Conservation (phyloP, 139 green algal species). For the Edaphochlamys debaryana region DNA sequence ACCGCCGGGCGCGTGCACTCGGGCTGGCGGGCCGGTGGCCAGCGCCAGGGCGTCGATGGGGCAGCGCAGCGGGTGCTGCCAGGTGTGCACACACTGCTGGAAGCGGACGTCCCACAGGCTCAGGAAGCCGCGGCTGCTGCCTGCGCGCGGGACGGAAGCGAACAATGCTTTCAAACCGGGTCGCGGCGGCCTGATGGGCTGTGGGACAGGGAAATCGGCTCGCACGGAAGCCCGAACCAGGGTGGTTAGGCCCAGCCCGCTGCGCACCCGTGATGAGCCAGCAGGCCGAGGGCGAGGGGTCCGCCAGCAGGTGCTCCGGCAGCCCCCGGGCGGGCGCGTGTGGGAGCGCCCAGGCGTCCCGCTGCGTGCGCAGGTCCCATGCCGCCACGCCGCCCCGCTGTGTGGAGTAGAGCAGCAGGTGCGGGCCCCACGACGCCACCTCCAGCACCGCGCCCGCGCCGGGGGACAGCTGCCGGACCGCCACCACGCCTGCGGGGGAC, state of each 20-base stretch:
- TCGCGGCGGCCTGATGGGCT: too few species aligned
- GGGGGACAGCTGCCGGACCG: constrained; percentile 51
- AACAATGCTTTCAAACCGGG: too few species aligned
- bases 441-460: constrained; percentile 68
- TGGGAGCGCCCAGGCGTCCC: constrained; percentile 72
- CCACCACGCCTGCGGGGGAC: constrained; percentile 53
- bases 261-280: constrained; percentile 71
- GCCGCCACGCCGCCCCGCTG: constrained; percentile 77
- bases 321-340: constrained; percentile 58
- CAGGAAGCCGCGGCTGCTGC: constrained; percentile 68
- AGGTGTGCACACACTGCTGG: constrained; percentile 60
- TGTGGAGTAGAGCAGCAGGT: constrained; percentile 74
- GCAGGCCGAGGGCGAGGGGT: constrained; percentile 48
- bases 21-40: constrained; percentile 53
- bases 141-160: constrained; percentile 48
- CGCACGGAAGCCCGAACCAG: too few species aligned
- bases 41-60: constrained; percentile 66
- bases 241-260: too few species aligned
- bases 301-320: constrained; percentile 61
- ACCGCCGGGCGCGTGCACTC: constrained; percentile 35
- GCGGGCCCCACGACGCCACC: constrained; percentile 65
- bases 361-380: constrained; percentile 76
- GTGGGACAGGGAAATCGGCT: too few species aligned
- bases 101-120: constrained; percentile 88
- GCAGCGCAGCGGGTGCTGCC: constrained; percentile 57